These are phyloP conservation scores for Penicillium sp. DNA, from an alignment of 2,329 filamentous ascomycete species.

Conservation along the genomic window DNA sequence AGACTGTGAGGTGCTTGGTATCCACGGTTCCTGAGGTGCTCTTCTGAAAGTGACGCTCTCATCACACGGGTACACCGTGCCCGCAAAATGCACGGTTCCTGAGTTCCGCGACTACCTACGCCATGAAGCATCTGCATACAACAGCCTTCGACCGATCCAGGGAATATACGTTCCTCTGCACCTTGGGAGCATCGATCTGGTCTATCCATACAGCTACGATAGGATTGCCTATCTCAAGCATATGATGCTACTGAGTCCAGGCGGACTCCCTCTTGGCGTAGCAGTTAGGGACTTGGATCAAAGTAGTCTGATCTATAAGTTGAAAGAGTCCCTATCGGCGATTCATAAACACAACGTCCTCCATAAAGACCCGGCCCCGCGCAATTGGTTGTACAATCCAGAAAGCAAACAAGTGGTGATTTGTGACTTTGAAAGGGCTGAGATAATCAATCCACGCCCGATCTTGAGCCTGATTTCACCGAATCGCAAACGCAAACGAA, in stretches of 20 bases:
- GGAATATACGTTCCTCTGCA: slow-evolving; percentile 22
- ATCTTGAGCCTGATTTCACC: slow-evolving; percentile 10
- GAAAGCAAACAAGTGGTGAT: slow-evolving; percentile 16
- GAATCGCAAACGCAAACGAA: slow-evolving; percentile 14
- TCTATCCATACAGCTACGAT: slow-evolving; percentile 19
- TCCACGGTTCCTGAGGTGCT: slow-evolving; percentile 26
- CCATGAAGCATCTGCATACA: slow-evolving; percentile 14
- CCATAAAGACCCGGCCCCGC: slow-evolving; percentile 18
- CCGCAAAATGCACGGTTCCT: slow-evolving; percentile 23
- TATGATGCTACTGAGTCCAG: slow-evolving; percentile 22
- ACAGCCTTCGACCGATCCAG: slow-evolving; percentile 20
- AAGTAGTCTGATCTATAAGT: slow-evolving; percentile 12
- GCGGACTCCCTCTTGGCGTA: slow-evolving; percentile 12
- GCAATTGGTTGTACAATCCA: slow-evolving; percentile 13
- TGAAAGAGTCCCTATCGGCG: slow-evolving; percentile 15
- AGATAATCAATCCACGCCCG: slow-evolving; percentile 4
- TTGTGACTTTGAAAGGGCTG: slow-evolving; percentile 22
- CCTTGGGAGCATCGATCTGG: slow-evolving; percentile 26
- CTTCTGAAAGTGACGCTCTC: slow-evolving; percentile 30
- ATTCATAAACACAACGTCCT: slow-evolving; percentile 20
- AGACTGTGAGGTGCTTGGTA: slow-evolving; percentile 22
- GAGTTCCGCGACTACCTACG: slow-evolving; percentile 22
- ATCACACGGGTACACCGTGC: slow-evolving; percentile 30
- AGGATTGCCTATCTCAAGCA: slow-evolving; percentile 21
- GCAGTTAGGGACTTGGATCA: slow-evolving; percentile 4